phyloP scores from a whole-genome alignment of 2,329 filamentous ascomycete species.

The Xylariales sp. region DNA sequence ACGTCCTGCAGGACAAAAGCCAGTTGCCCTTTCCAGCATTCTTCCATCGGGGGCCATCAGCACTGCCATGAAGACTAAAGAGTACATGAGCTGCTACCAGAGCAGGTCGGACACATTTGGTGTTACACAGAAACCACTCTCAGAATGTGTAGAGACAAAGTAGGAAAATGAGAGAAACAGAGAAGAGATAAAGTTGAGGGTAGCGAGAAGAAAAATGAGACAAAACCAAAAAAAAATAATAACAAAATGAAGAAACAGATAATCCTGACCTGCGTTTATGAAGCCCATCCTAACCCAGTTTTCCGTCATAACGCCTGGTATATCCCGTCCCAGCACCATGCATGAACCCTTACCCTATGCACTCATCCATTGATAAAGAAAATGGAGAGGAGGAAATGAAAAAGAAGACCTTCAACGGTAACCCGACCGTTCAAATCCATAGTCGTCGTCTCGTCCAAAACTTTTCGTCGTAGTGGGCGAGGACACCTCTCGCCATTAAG shows the following conservation, averaged over 20 bases:
- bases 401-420: neutral
- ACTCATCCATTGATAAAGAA: slow-evolving; percentile 8
- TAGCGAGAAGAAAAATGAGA: neutral
- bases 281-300: no score
- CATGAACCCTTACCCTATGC: slow-evolving; percentile 6
- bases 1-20: slow-evolving; percentile 10
- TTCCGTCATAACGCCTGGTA: slow-evolving; percentile 26
- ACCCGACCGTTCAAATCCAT: neutral
- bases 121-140: slow-evolving; percentile 11
- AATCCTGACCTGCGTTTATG: no score
- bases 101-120: slow-evolving; percentile 12
- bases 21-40: slow-evolving; percentile 11
- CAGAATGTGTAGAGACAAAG: slow-evolving; percentile 1
- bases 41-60: slow-evolving; percentile 10
- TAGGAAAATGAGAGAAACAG: slow-evolving; percentile 1
- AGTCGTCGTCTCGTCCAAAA: neutral
- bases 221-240: slow-evolving; percentile 8
- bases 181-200: neutral
- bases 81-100: slow-evolving; percentile 16
- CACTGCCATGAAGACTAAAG: slow-evolving; percentile 7
- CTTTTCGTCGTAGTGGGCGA: slow-evolving; percentile 1
- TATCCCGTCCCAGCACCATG: slow-evolving; percentile 18
- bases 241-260: slow-evolving; percentile 9
- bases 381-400: slow-evolving; percentile 8
- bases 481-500: neutral